Conservation (phyloP, 176 grass and related monocot genomes). For the Cymbopogon citratus region DNA sequence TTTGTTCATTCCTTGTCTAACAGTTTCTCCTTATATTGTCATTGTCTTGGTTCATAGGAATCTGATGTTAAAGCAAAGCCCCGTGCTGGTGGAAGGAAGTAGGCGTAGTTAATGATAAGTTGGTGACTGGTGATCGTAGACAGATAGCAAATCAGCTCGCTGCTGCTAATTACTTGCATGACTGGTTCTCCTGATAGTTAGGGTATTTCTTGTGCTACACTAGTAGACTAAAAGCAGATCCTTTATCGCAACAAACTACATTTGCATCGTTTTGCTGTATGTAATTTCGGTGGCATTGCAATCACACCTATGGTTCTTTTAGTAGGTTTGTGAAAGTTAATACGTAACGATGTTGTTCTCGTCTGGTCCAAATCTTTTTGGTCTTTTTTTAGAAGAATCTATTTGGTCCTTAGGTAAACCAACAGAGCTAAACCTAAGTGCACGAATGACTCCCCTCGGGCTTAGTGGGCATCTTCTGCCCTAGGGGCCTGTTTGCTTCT, state of each 20-base stretch:
- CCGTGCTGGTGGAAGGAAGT: conserved; percentile 57
- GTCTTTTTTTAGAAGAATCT: no score
- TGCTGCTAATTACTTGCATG: conserved; percentile 2
- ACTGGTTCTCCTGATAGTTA: background rate
- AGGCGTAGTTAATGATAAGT: background rate
- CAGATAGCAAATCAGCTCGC: conserved; percentile 1
- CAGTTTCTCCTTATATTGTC: background rate
- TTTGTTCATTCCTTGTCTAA: background rate
- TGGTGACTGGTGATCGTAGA: background rate
- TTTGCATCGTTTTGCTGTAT: conserved; percentile 1
- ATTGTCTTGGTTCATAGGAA: conserved; percentile 45
- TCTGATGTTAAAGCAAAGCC: conserved; percentile 93
- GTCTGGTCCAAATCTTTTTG: background rate
- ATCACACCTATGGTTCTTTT: background rate
- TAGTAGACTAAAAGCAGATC: background rate
- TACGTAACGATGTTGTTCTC: background rate
- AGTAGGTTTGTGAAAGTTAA: background rate
- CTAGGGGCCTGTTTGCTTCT: background rate
- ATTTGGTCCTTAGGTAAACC: no score
- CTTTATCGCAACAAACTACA: background rate
- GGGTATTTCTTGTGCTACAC: conserved; percentile 7
- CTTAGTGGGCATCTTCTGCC: background rate
- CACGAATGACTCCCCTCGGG: background rate
- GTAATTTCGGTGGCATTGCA: background rate
- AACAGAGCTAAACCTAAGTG: no score